A percentile compares a stretch with the other conserved stretches of the same genome.
Conservation (phyloP, 2,329 filamentous ascomycete species). For the Amesomyces nigricolor region DNA sequence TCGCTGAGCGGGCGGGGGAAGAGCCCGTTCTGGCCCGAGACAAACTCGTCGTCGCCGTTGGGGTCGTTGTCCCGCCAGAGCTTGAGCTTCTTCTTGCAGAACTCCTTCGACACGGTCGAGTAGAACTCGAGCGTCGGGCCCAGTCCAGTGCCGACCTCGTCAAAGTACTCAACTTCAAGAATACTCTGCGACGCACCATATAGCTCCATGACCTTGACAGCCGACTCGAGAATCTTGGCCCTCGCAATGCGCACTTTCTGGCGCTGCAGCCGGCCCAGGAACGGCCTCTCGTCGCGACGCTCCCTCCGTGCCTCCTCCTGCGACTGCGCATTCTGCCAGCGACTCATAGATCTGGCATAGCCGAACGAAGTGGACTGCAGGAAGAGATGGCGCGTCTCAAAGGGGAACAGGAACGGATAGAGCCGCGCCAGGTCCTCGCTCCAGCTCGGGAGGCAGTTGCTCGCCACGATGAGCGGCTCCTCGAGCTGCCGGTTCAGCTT, state of each 20-base stretch:
- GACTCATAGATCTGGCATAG: slow-evolving; percentile 92
- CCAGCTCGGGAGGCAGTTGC: slow-evolving; percentile 92
- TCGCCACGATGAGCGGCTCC: slow-evolving; percentile 93
- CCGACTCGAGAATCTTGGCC: slow-evolving; percentile 90
- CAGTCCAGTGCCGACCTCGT: slow-evolving; percentile 93
- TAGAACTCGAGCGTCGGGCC: slow-evolving; percentile 97
- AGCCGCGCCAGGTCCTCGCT: slow-evolving; percentile 88
- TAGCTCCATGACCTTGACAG: slow-evolving; percentile 96
- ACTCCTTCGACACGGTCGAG: slow-evolving; percentile 93
- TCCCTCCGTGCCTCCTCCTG: slow-evolving; percentile 76
- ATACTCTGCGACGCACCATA: slow-evolving; percentile 97
- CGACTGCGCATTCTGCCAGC: slow-evolving; percentile 90
- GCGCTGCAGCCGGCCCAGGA: slow-evolving; percentile 83
- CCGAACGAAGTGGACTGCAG: slow-evolving; percentile 97
- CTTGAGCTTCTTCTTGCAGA: slow-evolving; percentile 94
- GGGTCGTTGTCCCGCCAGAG: slow-evolving; percentile 91
- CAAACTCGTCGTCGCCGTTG: slow-evolving; percentile 67
- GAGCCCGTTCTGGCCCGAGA: slow-evolving; percentile 75
- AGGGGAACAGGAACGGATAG: slow-evolving; percentile 96
- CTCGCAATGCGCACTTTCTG: slow-evolving; percentile 98
- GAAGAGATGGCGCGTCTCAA: slow-evolving; percentile 95
- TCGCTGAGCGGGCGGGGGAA: slow-evolving; percentile 89
- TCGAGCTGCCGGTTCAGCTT: slow-evolving; percentile 96
- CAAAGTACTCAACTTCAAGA: slow-evolving; percentile 96
- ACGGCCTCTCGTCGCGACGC: slow-evolving; percentile 82